phyloP scores from a whole-genome alignment of 805 yeast species.

The Saccharomycopsis schoenii region DNA sequence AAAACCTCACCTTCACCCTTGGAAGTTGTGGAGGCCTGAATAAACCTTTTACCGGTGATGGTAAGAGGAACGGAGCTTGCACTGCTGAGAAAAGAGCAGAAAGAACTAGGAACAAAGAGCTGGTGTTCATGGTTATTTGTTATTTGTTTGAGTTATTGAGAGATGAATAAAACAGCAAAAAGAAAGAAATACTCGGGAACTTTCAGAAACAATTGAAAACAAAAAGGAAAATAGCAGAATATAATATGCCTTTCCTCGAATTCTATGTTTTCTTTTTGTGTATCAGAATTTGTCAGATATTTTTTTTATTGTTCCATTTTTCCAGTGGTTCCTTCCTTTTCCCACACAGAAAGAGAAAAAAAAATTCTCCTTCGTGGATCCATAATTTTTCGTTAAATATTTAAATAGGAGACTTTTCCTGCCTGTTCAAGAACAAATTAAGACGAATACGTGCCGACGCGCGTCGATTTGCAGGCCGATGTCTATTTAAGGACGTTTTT shows the following conservation, averaged over 20 bases:
- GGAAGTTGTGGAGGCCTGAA: slow-evolving; percentile 39
- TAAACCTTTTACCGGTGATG: slow-evolving; percentile 46
- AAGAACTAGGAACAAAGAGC: not conserved
- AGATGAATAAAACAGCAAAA: not conserved
- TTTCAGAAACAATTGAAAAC: no score
- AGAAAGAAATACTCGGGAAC: not conserved
- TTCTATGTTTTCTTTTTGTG: no score
- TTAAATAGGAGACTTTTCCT: not conserved
- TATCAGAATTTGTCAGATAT: no score
- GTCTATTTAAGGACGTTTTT: no score
- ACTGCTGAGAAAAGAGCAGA: not conserved
- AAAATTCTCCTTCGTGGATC: not conserved
- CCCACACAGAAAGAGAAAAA: no score
- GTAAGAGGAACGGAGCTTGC: slow-evolving; percentile 36
- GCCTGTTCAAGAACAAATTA: not conserved
- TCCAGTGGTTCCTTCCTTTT: no score
- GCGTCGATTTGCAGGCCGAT: not conserved
- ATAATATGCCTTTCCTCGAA: no score
- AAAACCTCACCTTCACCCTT: slow-evolving; percentile 49
- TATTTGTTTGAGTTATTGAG: not conserved
- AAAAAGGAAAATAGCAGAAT: no score
- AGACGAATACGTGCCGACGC: not conserved
- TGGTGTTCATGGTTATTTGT: not conserved
- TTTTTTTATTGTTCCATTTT: no score
- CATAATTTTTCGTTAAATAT: not conserved